Base-by-base conservation (phyloP, 1,139 yeast genomes). In the Geotrichum carabidarum region DNA sequence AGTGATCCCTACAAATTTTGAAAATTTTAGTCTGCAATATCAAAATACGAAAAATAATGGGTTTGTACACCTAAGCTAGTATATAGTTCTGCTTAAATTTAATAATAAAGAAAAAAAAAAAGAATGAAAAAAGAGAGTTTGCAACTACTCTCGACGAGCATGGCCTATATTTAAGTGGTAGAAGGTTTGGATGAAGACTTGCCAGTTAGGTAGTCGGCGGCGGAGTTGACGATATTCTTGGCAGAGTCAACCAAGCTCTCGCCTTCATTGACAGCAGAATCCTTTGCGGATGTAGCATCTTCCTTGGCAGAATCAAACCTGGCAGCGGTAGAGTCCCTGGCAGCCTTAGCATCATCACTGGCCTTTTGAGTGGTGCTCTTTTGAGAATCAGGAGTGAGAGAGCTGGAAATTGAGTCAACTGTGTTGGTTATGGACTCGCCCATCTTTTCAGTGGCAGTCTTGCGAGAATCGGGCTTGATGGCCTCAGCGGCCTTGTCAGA, bases 401-500 rank as follows among this genome's bases (percentile, higher is more conserved):
- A 71, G 55, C 78, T 76, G 58, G 86, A 90, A 53, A 78, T 71
- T 67, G 79, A 76, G 78, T 89, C 96, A 62, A 75, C 77, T 41
- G 75, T 68, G 68, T 80, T 84, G 57, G 95, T 84, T 60, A 80
- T 82, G 41, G 71, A 59, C 74, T 89, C 96, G 77, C 85, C 84
- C 62, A 83, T 84, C 73, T 84, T 75, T 65, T 87, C 85, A 44
- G 74, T 70, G 64, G 76, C 73, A 47, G 83, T 63, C 78, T 89
- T 89, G 69, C 86, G 77, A 55, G 81, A 74, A 61, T 88, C 84
- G 67, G 96, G 96, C 65, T 81, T 86, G 55, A 86, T 60, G 50
- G 79, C 67, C 77, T 87, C 95, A 57, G 76, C 55, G 60, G 80
- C 73, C 74, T 88, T 87, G 70, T 83, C 86, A 63, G 83, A 65